These are phyloP conservation scores for Aspergillus jensenii DNA, from an alignment of 2,329 filamentous ascomycete species.

Conservation along the genomic window DNA sequence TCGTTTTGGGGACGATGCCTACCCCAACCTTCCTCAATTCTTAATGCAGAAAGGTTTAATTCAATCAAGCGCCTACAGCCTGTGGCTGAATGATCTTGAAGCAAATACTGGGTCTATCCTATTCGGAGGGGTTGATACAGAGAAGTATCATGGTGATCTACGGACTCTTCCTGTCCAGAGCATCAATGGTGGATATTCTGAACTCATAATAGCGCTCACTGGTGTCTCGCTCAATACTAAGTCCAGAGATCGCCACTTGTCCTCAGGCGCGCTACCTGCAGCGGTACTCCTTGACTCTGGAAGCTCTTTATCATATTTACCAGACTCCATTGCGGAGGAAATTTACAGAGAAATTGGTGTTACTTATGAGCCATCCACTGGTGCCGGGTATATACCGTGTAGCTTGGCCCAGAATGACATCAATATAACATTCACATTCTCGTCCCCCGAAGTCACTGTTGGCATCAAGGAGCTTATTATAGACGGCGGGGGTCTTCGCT, in stretches of 20 bases:
- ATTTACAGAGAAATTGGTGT: constrained; percentile 63
- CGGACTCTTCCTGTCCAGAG: constrained; percentile 66
- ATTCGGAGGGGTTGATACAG: constrained; percentile 72
- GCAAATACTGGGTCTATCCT: constrained; percentile 66
- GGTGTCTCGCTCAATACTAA: constrained; percentile 46
- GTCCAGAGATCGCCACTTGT: constrained; percentile 22
- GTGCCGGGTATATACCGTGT: constrained; percentile 56
- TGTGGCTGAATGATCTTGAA: constrained; percentile 73
- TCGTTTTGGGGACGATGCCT: constrained; percentile 50
- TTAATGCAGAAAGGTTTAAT: constrained; percentile 63
- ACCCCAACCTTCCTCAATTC: constrained; percentile 68
- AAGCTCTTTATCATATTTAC: constrained; percentile 41
- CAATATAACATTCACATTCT: constrained; percentile 60
- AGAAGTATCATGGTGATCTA: constrained; percentile 62
- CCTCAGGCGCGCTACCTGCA: constrained; percentile 42
- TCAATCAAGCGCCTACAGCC: constrained; percentile 66
- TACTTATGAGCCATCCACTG: constrained; percentile 56
- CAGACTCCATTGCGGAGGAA: constrained; percentile 31
- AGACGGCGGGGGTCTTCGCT: constrained; percentile 43
- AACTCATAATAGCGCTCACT: constrained; percentile 71
- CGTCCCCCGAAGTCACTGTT: constrained; percentile 55
- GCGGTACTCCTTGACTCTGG: constrained; percentile 42
- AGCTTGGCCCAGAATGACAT: constrained; percentile 47
- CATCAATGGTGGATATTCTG: constrained; percentile 51
- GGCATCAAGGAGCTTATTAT: constrained; percentile 58